phyloP scores from a whole-genome alignment of 2,329 filamentous ascomycete species.

The Hymenoscyphus scutula region DNA sequence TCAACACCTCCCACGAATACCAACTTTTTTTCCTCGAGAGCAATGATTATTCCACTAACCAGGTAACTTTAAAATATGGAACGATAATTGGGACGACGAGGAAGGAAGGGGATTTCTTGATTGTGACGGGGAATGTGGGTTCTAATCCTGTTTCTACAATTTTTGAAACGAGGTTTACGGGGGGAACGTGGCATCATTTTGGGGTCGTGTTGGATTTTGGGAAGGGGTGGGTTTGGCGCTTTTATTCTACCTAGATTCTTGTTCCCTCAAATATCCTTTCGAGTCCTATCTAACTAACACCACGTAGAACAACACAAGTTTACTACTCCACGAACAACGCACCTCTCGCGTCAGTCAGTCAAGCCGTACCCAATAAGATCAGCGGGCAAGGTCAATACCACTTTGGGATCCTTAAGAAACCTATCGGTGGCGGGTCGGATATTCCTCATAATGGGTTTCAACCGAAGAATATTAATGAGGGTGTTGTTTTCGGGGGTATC shows the following conservation, averaged over 20 bases:
- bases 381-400: slow-evolving; percentile 58
- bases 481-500: slow-evolving; percentile 49
- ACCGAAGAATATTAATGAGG: slow-evolving; percentile 47
- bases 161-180: slow-evolving; percentile 49
- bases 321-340: no score
- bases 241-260: no score
- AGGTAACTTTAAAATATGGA: slow-evolving; percentile 55
- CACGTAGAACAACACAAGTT: no score
- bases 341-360: slow-evolving; percentile 21
- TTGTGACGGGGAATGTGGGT: slow-evolving; percentile 49
- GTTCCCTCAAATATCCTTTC: no score
- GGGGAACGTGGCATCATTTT: slow-evolving; percentile 24
- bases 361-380: slow-evolving; percentile 59
- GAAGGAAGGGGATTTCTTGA: slow-evolving; percentile 42
- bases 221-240: no score
- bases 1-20: slow-evolving; percentile 46
- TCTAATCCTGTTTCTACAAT: slow-evolving; percentile 43
- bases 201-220: no score
- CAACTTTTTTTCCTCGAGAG: slow-evolving; percentile 53
- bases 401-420: slow-evolving; percentile 60
- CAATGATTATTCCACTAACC: slow-evolving; percentile 48
- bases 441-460: slow-evolving; percentile 48
- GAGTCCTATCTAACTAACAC: no score
- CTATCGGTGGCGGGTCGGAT: slow-evolving; percentile 44
- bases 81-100: slow-evolving; percentile 45